These are phyloP conservation scores for Verticillium nonalfalfae DNA, from an alignment of 2,329 filamentous ascomycete genomes.

Conservation along the genomic window DNA sequence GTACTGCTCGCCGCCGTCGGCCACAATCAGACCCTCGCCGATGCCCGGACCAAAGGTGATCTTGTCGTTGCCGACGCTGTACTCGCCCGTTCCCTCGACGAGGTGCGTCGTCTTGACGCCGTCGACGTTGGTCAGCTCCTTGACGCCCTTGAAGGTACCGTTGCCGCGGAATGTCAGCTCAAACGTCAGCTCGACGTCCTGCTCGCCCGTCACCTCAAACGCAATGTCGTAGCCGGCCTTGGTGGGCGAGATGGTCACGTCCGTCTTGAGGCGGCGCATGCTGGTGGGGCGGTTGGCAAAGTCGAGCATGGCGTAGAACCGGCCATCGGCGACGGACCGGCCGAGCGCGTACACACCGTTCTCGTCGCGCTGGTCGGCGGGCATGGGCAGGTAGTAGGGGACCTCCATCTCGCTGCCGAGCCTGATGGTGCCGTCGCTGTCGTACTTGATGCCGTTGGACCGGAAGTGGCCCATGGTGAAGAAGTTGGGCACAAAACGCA, in stretches of 20 bases:
- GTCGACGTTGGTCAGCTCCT: neutral
- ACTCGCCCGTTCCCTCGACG: slow-evolving; percentile 8
- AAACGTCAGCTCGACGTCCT: slow-evolving; percentile 12
- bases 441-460: slow-evolving; percentile 8
- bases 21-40: slow-evolving; percentile 7
- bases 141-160: slow-evolving; percentile 7
- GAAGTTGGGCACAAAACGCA: slow-evolving; percentile 13
- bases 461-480: slow-evolving; percentile 16
- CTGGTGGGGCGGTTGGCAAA: slow-evolving; percentile 12
- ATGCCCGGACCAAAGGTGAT: slow-evolving; percentile 12
- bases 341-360: slow-evolving; percentile 9
- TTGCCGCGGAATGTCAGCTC: slow-evolving; percentile 11
- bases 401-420: slow-evolving; percentile 11
- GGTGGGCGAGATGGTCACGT: slow-evolving; percentile 9
- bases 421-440: slow-evolving; percentile 2
- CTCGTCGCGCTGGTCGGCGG: slow-evolving; percentile 7
- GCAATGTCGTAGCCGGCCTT: slow-evolving; percentile 8
- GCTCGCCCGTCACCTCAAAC: slow-evolving; percentile 13
- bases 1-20: slow-evolving; percentile 12
- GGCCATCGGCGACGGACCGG: slow-evolving; percentile 9
- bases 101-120: slow-evolving; percentile 9
- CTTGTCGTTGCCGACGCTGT: slow-evolving; percentile 9
- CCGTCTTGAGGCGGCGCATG: slow-evolving; percentile 11
- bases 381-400: slow-evolving; percentile 13
- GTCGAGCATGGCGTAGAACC: slow-evolving; percentile 13